Percentiles rank a stretch among this genome's conserved stretches.
Conservation (phyloP, 345 rosid genomes). For the Salix dunnii region DNA sequence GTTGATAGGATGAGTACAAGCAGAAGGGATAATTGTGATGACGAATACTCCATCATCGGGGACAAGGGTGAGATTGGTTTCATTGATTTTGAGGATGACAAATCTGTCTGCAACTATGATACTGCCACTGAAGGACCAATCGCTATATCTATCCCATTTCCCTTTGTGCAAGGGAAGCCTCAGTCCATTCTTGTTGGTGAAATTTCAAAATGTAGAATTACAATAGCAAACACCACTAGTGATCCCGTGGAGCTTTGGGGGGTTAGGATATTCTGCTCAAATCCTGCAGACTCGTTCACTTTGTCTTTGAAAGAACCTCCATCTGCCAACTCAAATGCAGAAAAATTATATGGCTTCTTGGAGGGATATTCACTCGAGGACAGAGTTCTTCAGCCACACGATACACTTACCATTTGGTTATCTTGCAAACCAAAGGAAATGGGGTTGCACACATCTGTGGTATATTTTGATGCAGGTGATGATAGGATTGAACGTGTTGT, state of each 20-base stretch:
- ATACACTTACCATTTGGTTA: constrained; percentile 57
- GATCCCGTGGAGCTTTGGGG: constrained; percentile 68
- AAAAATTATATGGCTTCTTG: constrained; percentile 31
- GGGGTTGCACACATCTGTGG: constrained; percentile 62
- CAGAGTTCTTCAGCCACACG: constrained; percentile 61
- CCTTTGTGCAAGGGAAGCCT: constrained; percentile 58
- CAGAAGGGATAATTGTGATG: constrained; percentile 48
- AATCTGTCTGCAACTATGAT: constrained; percentile 40
- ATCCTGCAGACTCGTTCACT: constrained; percentile 56
- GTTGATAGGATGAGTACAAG: constrained; percentile 40
- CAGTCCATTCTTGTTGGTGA: constrained; percentile 50
- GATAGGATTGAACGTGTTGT: constrained; percentile 57
- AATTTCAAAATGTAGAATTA: constrained; percentile 48
- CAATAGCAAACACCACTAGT: constrained; percentile 46
- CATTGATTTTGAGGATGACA: constrained; percentile 60
- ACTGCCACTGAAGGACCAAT: constrained; percentile 48
- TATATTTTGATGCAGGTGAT: constrained; percentile 52
- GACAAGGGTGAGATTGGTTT: constrained; percentile 69
- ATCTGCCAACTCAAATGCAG: constrained; percentile 19
- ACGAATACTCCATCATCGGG: constrained; percentile 58
- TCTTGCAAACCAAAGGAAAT: constrained; percentile 66
- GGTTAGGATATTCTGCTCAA: constrained; percentile 56
- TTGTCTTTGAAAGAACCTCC: constrained; percentile 70
- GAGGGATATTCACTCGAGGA: constrained; percentile 59
- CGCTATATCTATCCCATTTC: constrained; percentile 63